phyloP scores from a whole-genome alignment of 2,329 filamentous ascomycete species.

The Fusarium succisae region DNA sequence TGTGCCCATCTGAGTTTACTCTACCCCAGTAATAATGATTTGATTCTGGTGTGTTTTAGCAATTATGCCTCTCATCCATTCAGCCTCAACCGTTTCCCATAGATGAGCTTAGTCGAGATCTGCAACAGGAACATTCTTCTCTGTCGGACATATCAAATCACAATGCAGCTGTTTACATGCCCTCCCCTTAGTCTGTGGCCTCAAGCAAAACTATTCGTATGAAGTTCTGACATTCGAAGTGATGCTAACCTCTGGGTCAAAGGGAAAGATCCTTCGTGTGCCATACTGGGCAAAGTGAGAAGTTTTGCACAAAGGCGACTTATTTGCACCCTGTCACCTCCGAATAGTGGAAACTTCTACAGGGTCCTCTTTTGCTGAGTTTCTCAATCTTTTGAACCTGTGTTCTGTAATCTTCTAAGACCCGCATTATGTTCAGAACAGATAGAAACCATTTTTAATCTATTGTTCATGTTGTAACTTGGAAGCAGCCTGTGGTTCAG shows the following conservation, averaged over 20 bases:
- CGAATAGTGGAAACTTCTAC: not conserved
- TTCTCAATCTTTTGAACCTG: not conserved
- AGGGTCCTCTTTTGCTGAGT: not conserved
- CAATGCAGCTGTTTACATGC: not conserved
- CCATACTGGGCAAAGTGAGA: accelerated
- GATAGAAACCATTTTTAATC: accelerated
- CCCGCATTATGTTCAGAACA: accelerated
- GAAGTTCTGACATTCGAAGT: too few relatives aligned
- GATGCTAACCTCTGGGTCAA: not conserved
- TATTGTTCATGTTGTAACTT: not conserved
- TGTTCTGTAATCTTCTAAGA: accelerated
- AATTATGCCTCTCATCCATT: not conserved
- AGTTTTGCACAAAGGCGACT: not conserved
- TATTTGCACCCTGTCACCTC: too few relatives aligned
- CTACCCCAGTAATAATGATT: too few relatives aligned
- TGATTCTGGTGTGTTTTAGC: too few relatives aligned
- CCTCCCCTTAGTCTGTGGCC: accelerated
- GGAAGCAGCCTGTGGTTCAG: too few relatives aligned
- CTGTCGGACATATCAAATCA: not conserved
- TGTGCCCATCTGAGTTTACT: not conserved
- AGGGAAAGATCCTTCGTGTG: accelerated
- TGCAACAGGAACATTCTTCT: not conserved
- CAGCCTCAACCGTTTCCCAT: not conserved
- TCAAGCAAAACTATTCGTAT: accelerated
- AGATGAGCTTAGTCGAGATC: not conserved